Evolutionary conservation across 352 stramenopile genomes (phyloP).

Genomic region (Phytopythium litorale): DNA sequence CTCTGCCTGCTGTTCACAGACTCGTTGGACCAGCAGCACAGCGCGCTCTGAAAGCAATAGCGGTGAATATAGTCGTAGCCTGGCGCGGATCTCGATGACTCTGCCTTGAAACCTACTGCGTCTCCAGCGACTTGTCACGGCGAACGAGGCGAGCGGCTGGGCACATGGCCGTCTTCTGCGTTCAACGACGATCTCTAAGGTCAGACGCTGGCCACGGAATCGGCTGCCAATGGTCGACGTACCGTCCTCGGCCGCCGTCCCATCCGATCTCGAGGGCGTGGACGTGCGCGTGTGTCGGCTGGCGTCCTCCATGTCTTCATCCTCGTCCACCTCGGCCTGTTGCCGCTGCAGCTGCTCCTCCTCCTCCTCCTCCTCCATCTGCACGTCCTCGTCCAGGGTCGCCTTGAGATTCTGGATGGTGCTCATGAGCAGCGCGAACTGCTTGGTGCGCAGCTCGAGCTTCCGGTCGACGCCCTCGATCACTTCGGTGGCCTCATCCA

Average conservation of each 20-base stretch:
- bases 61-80: not conserved
- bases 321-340: conserved; percentile 26
- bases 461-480: conserved; percentile 57
- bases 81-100: not conserved
- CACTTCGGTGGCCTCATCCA: conserved; percentile 47
- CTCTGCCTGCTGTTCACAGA: not conserved
- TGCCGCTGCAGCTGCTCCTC: conserved; percentile 12
- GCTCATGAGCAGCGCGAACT: conserved; percentile 76
- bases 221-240: not conserved
- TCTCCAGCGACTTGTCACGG: conserved; percentile 6
- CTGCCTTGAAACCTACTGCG: not conserved
- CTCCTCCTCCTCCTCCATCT: conserved; percentile 62
- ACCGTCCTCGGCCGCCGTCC: conserved; percentile 16
- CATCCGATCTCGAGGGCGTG: conserved; percentile 9
- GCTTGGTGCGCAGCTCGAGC: conserved; percentile 66
- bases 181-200: not conserved
- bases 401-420: conserved; percentile 85
- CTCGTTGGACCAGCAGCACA: not conserved
- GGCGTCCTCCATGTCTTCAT: conserved; percentile 71
- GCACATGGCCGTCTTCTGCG: conserved; percentile 7
- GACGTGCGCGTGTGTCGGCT: conserved; percentile 7
- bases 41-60: not conserved
- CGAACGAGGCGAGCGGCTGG: conserved; percentile 18
- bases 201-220: not conserved
- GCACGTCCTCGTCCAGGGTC: conserved; percentile 65